Evolutionary conservation across 495 filamentous ascomycete genomes (phyloP), one percentile per base, ranked within the genome.

Genomic region (Penicillium simplicissimum): DNA sequence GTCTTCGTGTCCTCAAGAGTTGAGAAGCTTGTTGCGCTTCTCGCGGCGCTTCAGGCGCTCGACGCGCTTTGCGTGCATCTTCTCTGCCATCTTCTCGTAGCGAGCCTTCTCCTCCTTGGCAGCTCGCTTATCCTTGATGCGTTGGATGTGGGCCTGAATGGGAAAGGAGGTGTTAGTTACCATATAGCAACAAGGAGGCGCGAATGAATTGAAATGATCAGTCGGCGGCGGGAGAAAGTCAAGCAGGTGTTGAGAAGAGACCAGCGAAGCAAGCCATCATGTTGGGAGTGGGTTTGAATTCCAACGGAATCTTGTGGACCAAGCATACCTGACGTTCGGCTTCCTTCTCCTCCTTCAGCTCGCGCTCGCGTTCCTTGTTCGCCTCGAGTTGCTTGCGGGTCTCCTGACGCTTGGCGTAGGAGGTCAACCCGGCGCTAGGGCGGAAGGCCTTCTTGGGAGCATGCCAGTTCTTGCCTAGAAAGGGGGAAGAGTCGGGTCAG

Each of bases 1-100:
- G 40, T 58, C 51, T 59, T 61, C 19, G 55, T 33, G 49, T 34
- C 52, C 45, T 93, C 81, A 97, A 55, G 92, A 96, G 75, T 93
- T 97, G 67, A 98, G 75, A 67, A 96, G 77, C 80, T 97, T 98
- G 76, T 98, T 99, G 73, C 95, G 86, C 86, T 97, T 98, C 83
- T 98, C 95, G 73, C 91, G 87, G 71, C 93, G 84, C 87, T 90
- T 96, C 74, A 96, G 69, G 62, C 95, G 84, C 77, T 98, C 95
- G 25, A 98, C 88, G 63, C 93, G 81, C 82, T 97, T 97, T 73
- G 81, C 85, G 74, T 98, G 95, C 95, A 98, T 98, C 80, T 92
- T 97, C 76, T 94, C 90, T 33, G 91, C 95, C 87, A 98, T 86
- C 80, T 92, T 93, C 77, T 93, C 92, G 72, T 91, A 98, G 40